Conservation (phyloP, 345 rosid species). For the Noccaea caerulescens region DNA sequence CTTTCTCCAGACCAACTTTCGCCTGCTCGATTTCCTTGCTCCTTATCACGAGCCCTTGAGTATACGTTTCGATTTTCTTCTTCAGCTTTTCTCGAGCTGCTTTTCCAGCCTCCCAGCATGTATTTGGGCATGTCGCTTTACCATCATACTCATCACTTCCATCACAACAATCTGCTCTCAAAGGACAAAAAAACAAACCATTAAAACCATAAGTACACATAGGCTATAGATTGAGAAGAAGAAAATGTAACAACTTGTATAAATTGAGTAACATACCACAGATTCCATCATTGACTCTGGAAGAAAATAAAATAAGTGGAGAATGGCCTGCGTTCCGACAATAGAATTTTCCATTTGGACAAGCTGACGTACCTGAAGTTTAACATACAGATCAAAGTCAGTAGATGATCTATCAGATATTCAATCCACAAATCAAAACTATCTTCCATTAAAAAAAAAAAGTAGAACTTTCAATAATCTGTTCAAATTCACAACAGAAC, state of each 20-base stretch:
- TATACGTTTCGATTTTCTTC: conserved; percentile 68
- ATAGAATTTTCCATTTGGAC: conserved; percentile 83
- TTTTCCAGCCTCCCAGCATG: conserved; percentile 96
- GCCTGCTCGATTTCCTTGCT: conserved; percentile 62
- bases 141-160: conserved; percentile 97
- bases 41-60: conserved; percentile 63
- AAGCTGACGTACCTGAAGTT: conserved; percentile 86
- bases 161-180: conserved; percentile 88
- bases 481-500: too few species aligned
- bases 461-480: conserved; percentile 3
- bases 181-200: neutral
- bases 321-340: conserved; percentile 79
- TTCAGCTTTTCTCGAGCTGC: conserved; percentile 73
- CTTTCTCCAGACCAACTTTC: conserved; percentile 64
- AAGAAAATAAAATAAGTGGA: conserved; percentile 67
- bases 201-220: neutral
- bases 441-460: neutral
- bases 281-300: conserved; percentile 94
- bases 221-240: conserved; percentile 11
- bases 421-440: neutral
- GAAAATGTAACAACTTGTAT: neutral
- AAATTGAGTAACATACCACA: conserved; percentile 63
- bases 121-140: conserved; percentile 66
- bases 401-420: neutral
- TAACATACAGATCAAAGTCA: conserved; percentile 3